These are phyloP conservation scores for Bombardia bombarda DNA, from an alignment of 495 filamentous ascomycete species.

Conservation along the genomic window DNA sequence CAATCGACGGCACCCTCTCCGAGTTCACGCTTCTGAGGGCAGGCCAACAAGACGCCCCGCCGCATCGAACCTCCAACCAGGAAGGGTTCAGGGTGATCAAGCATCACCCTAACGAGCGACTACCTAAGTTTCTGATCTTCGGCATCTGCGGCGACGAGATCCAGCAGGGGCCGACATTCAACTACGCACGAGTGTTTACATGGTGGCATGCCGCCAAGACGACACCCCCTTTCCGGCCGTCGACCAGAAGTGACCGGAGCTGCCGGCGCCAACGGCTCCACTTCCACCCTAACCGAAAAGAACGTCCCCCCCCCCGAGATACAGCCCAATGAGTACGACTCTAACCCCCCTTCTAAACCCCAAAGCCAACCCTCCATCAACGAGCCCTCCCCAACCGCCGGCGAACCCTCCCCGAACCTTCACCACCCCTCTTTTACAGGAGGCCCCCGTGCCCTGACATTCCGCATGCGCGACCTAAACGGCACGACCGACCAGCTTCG, in stretches of 20 bases:
- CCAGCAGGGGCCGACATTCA: conserved; percentile 1
- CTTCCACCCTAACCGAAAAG: too few species aligned
- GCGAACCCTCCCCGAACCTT: too few species aligned
- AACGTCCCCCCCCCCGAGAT: too few species aligned
- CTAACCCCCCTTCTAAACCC: too few species aligned
- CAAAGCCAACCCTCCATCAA: too few species aligned
- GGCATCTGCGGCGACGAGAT: conserved; percentile 1
- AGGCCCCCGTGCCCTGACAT: too few species aligned
- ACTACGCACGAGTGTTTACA: conserved; percentile 4
- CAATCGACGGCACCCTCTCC: background rate
- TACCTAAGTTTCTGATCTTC: background rate
- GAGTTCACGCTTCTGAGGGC: background rate
- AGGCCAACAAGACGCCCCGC: background rate
- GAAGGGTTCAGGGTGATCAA: background rate
- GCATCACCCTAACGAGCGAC: background rate
- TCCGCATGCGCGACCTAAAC: too few species aligned
- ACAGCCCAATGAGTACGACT: too few species aligned
- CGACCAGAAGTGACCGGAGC: background rate
- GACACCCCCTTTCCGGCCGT: background rate
- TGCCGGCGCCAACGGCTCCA: background rate
- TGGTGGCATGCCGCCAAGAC: background rate
- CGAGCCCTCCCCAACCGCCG: too few species aligned
- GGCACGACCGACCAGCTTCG: too few species aligned
- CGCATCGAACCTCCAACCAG: background rate
- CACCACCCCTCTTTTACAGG: too few species aligned